Evolutionary conservation across 768 basidiomycete species (phyloP).

Genomic region (Rhizopogon rudus): DNA sequence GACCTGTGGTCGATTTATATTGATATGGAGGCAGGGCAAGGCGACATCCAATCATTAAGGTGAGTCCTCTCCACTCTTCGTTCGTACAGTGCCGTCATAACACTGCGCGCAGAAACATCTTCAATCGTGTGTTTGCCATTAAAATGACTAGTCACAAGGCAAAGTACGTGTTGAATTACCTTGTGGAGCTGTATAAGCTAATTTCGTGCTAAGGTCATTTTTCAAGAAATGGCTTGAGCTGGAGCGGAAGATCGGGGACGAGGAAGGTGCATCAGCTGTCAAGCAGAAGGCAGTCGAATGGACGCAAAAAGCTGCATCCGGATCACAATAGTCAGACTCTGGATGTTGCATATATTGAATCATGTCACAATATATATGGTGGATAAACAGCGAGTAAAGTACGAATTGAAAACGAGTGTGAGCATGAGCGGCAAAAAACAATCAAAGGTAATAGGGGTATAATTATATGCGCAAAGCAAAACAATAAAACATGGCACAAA

Average conservation of each 20-base stretch:
- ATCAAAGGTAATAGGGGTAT: constrained; percentile 31
- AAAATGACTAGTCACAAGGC: constrained; percentile 73
- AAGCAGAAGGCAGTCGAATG: constrained; percentile 91
- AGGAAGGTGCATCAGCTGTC: constrained; percentile 71
- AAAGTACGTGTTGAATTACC: constrained; percentile 57
- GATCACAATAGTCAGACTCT: constrained; percentile 21
- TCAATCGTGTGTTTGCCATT: constrained; percentile 48
- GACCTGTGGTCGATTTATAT: constrained; percentile 96
- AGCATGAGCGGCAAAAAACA: constrained; percentile 29
- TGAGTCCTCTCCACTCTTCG: constrained; percentile 24
- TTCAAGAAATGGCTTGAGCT: constrained; percentile 98
- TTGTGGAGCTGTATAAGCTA: constrained; percentile 2
- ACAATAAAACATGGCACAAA: constrained; percentile 11
- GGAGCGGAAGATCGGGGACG: constrained; percentile 84
- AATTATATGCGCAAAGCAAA: constrained; percentile 28
- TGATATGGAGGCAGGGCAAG: constrained; percentile 87
- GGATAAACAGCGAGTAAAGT: constrained; percentile 29
- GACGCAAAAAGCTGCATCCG: constrained; percentile 57
- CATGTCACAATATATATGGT: constrained; percentile 32
- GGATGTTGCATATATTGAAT: constrained; percentile 16
- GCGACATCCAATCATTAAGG: constrained; percentile 77
- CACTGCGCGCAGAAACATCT: too few relatives aligned
- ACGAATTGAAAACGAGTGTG: constrained; percentile 57
- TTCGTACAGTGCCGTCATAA: not conserved
- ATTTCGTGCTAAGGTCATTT: constrained; percentile 54